A percentile compares a stretch with the other conserved stretches of the same genome.
Evolutionary conservation across 2,329 filamentous ascomycete genomes (phyloP).

Genomic region (Dichotomopilus funicola): DNA sequence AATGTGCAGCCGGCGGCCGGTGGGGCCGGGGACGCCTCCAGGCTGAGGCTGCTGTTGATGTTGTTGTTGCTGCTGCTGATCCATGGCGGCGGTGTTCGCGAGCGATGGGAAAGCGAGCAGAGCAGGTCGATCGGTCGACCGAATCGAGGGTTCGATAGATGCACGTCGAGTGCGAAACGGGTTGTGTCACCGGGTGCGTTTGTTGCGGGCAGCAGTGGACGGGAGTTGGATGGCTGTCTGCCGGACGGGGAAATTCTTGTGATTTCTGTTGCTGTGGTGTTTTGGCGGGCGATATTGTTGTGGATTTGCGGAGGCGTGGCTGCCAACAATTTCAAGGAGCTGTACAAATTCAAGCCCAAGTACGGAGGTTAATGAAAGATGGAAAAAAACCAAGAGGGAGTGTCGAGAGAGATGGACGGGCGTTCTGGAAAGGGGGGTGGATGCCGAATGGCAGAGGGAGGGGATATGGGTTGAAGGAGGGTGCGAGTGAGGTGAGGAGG

Average conservation of each 20-base stretch:
- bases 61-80: slow-evolving; percentile 49
- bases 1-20: slow-evolving; percentile 90
- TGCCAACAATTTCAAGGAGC: slow-evolving; percentile 17
- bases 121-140: slow-evolving; percentile 1
- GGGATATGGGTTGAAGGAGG: slow-evolving; percentile 19
- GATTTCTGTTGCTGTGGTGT: slow-evolving; percentile 5
- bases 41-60: slow-evolving; percentile 54
- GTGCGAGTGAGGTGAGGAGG: slow-evolving; percentile 14
- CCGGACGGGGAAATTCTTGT: background rate
- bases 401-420: slow-evolving; percentile 19
- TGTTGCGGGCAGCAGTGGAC: slow-evolving; percentile 14
- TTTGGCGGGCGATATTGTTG: slow-evolving; percentile 7
- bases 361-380: slow-evolving; percentile 24
- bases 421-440: slow-evolving; percentile 14
- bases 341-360: slow-evolving; percentile 22
- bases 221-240: slow-evolving; percentile 3
- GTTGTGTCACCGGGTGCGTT: slow-evolving; percentile 14
- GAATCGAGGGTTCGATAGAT: slow-evolving; percentile 19
- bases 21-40: slow-evolving; percentile 61
- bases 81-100: slow-evolving; percentile 47
- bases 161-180: slow-evolving; percentile 44
- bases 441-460: slow-evolving; percentile 15
- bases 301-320: slow-evolving; percentile 18
- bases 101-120: slow-evolving; percentile 5
- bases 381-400: slow-evolving; percentile 22